Percentiles rank a stretch among this genome's conserved stretches.
Conservation (phyloP, 23 red algal species). For the Cyanidiococcus yangmingshanensis region DNA sequence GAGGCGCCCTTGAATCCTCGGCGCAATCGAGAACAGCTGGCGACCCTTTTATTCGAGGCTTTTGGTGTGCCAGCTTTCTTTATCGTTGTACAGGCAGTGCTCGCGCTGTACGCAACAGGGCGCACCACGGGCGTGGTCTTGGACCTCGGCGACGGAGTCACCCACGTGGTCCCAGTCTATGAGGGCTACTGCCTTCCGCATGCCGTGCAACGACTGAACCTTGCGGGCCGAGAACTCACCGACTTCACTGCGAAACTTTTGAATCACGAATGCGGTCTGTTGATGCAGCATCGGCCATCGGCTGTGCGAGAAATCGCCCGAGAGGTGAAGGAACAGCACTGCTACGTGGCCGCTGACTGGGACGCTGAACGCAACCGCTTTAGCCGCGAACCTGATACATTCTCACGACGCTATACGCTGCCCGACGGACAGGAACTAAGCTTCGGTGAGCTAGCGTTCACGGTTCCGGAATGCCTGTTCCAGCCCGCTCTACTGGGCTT, state of each 20-base stretch:
- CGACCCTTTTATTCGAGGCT: constrained; percentile 25
- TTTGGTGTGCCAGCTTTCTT: constrained; percentile 29
- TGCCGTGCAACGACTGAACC: constrained; percentile 20
- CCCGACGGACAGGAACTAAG: constrained; percentile 21
- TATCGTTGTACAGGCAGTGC: constrained; percentile 24
- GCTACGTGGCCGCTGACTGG: constrained; percentile 21
- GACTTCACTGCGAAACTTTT: constrained; percentile 25
- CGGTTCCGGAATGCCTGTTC: constrained; percentile 17
- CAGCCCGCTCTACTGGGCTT: constrained; percentile 22
- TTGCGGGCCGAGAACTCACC: constrained; percentile 28
- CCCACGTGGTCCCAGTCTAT: constrained; percentile 29
- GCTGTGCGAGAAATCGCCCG: constrained; percentile 25
- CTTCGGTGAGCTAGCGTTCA: constrained; percentile 11
- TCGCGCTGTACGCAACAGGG: constrained; percentile 25
- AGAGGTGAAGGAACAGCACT: constrained; percentile 19
- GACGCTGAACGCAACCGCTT: constrained; percentile 7
- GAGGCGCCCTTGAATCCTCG: constrained; percentile 30
- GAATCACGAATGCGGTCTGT: background rate
- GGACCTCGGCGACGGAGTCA: constrained; percentile 30
- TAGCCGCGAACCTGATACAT: background rate
- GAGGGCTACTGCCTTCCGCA: constrained; percentile 34
- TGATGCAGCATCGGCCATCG: constrained; percentile 3
- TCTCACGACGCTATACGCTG: constrained; percentile 1
- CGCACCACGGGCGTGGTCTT: constrained; percentile 27
- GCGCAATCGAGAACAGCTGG: constrained; percentile 29